Conservation (phyloP, 2,329 filamentous ascomycete species). For the Clonostachys rosea region DNA sequence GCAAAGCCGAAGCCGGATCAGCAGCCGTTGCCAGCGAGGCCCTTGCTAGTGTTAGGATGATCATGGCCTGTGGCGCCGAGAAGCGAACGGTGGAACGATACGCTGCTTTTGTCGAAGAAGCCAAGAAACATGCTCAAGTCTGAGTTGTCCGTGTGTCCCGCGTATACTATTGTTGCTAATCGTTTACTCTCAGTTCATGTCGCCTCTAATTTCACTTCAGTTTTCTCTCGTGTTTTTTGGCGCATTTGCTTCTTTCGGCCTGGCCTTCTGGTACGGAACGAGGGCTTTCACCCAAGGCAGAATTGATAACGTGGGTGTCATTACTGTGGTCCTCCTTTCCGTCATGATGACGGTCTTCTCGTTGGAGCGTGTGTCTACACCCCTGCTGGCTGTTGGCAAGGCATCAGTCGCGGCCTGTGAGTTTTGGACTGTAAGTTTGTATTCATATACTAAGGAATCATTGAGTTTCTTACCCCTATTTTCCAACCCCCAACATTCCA, state of each 20-base stretch:
- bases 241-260: constrained; percentile 45
- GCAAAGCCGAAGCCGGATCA: constrained; percentile 47
- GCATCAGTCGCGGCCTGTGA: constrained; percentile 53
- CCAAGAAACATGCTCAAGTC: constrained; percentile 35
- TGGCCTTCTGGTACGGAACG: constrained; percentile 61
- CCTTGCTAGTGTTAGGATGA: constrained; percentile 55
- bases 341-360: constrained; percentile 55
- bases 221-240: constrained; percentile 52
- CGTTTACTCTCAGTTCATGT: constrained; percentile 24
- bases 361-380: constrained; percentile 51
- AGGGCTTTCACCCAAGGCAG: constrained; percentile 40
- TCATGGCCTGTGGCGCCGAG: constrained; percentile 60
- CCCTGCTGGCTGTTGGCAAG: constrained; percentile 53
- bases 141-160: too few relatives aligned
- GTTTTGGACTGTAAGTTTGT: constrained; percentile 41
- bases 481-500: too few relatives aligned
- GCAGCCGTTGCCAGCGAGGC: constrained; percentile 57
- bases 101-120: constrained; percentile 47
- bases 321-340: constrained; percentile 55
- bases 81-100: constrained; percentile 47
- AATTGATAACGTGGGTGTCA: constrained; percentile 43
- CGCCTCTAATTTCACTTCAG: constrained; percentile 47
- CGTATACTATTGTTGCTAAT: too few relatives aligned
- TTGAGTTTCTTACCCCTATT: too few relatives aligned
- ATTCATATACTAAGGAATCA: too few relatives aligned